Base-by-base conservation (phyloP, 2,329 filamentous ascomycete genomes). In the Aspergillus brunneoviolaceus region DNA sequence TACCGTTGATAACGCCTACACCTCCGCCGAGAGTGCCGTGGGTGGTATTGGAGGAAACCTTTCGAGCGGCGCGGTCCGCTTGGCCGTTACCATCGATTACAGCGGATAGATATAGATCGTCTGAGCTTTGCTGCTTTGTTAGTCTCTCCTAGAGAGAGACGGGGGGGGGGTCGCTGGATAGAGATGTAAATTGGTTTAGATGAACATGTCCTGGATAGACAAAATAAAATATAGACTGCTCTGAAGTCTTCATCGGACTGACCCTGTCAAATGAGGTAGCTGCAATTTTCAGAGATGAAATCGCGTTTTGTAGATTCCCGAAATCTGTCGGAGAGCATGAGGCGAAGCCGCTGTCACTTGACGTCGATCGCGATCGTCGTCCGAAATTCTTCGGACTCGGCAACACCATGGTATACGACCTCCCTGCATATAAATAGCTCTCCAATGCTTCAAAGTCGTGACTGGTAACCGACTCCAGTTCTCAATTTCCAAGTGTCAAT, bases 41-140 rank as follows among this genome's bases (percentile, higher is more conserved):
- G 74, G 70, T 60, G 74, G 74, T 48, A 73, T 77, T 51, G 74
- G 74, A 45, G 74, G 69, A 7, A 75, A 75, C 61, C 63, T 75
- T 42, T 57, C 63, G 6, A 51, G 49, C 23, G 60, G 68, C 11
- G 49, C 69, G 19, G 66, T 73, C 45, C 65, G 69, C 55, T 58
- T 74, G 16, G 64, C 66, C 47, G 70, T 72, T 25, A 65, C 60
- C 11, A 62, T 74, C 25, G 70, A 72, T 50, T 74, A 72, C 59
- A 64, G 65, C 47, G 67, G 60, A 21, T 74, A 69, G 65, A 19
- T 48, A 55, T 51, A 39, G 56, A 31, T 35, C 55, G 39, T 14
- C 14, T 45, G 39, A n/a, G n/a, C 39, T 45, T 45, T 45, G 39
- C 14, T 19, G 39, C 39, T 45, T 45, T 45, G 1, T 16, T 55